Percentiles rank a stretch among this genome's conserved stretches.
These are phyloP conservation scores for Pythium monospermum DNA, from an alignment of 352 stramenopile genomes.

Conservation along the genomic window DNA sequence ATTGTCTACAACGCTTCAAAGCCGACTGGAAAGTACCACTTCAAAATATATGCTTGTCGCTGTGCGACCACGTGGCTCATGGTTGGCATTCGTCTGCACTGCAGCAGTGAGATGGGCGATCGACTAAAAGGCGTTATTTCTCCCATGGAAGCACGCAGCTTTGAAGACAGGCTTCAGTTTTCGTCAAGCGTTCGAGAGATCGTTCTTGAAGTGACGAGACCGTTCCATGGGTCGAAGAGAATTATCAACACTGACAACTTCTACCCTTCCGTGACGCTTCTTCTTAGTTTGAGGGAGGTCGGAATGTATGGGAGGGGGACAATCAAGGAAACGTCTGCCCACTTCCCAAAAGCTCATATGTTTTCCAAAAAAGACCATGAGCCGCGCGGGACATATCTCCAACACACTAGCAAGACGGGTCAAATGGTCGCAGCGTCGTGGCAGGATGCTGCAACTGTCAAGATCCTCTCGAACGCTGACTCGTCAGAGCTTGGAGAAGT, in stretches of 20 bases:
- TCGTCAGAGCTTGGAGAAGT: constrained; percentile 4
- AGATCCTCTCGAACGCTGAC: constrained; percentile 24
- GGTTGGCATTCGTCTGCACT: constrained; percentile 26
- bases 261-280: constrained; percentile 28
- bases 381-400: no score
- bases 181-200: constrained; percentile 12
- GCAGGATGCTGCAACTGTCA: constrained; percentile 25
- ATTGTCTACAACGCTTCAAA: constrained; percentile 31
- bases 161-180: neutral
- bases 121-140: constrained; percentile 10
- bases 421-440: constrained; percentile 23
- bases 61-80: constrained; percentile 26
- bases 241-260: constrained; percentile 33
- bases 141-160: neutral
- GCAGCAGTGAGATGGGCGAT: constrained; percentile 18
- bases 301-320: constrained; percentile 22
- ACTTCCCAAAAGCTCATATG: no score
- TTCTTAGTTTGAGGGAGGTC: constrained; percentile 18
- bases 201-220: constrained; percentile 23
- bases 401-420: no score
- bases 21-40: constrained; percentile 29
- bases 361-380: no score
- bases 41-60: constrained; percentile 27
- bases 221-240: constrained; percentile 15
- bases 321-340: no score